These are phyloP conservation scores for Saccharomycopsis microspora DNA, from an alignment of 805 yeast genomes.

Conservation along the genomic window DNA sequence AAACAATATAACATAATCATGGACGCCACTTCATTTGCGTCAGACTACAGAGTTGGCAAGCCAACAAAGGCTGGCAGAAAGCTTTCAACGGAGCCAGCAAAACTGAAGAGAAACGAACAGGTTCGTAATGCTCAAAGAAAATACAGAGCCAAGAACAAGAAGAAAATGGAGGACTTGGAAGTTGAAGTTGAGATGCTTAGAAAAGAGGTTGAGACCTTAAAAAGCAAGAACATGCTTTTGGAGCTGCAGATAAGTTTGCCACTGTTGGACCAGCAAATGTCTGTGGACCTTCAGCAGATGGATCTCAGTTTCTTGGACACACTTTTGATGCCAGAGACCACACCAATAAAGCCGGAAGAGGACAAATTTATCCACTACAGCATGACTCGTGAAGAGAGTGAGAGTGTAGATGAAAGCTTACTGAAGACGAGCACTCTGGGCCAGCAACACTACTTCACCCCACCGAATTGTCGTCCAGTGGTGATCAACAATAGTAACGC, in stretches of 20 bases:
- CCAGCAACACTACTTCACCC: constrained; percentile 2
- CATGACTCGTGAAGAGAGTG: not conserved
- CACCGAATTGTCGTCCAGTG: constrained; percentile 5
- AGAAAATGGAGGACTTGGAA: constrained; percentile 3
- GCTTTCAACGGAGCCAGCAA: constrained; percentile 58
- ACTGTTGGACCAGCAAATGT: not conserved
- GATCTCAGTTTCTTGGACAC: not conserved
- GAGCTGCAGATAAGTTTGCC: not conserved
- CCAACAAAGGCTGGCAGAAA: constrained; percentile 68
- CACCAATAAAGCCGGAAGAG: not conserved
- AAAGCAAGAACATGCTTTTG: not conserved
- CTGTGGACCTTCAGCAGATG: not conserved
- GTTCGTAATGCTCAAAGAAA: constrained; percentile 9
- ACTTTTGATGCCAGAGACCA: not conserved
- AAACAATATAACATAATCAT: no score
- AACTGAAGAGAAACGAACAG: constrained; percentile 6
- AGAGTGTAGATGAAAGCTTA: not conserved
- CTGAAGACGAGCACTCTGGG: not conserved
- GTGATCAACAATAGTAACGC: constrained; percentile 1
- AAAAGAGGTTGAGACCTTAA: not conserved
- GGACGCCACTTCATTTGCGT: no score
- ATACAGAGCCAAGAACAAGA: constrained; percentile 23
- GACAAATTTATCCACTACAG: no score
- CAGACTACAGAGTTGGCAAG: no score
- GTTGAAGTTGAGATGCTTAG: not conserved